These are phyloP conservation scores for Boehmeria nivea DNA, from an alignment of 306 rosid species.

Conservation along the genomic window DNA sequence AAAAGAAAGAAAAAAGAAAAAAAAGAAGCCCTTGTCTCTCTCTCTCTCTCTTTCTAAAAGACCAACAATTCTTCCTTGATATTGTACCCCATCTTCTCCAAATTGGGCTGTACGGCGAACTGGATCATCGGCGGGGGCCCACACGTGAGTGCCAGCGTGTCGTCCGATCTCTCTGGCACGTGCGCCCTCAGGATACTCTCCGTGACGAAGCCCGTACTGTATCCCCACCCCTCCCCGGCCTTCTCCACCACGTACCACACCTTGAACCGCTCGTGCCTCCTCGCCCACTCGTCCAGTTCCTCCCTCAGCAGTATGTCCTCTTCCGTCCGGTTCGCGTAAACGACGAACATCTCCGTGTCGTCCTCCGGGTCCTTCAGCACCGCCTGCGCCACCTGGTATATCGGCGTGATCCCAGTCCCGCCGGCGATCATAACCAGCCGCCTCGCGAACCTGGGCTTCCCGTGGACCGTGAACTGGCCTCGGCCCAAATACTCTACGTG, in stretches of 20 bases:
- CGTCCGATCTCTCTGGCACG: constrained; percentile 40
- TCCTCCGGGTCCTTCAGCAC: constrained; percentile 66
- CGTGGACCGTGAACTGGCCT: constrained; percentile 53
- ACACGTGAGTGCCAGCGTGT: constrained; percentile 61
- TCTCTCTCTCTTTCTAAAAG: constrained; percentile 31
- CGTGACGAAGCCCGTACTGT: constrained; percentile 56
- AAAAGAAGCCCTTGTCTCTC: neutral
- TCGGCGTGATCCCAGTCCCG: constrained; percentile 87
- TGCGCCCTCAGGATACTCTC: constrained; percentile 61
- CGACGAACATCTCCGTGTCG: constrained; percentile 62
- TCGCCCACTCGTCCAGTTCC: constrained; percentile 66
- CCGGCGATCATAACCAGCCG: constrained; percentile 72
- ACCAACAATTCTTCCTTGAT: constrained; percentile 45
- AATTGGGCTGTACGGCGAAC: constrained; percentile 55
- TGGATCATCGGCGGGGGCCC: constrained; percentile 91
- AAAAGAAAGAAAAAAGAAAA: too few relatives aligned
- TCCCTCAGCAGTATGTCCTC: constrained; percentile 69
- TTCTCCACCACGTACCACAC: constrained; percentile 76
- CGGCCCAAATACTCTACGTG: constrained; percentile 68
- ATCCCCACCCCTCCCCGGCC: constrained; percentile 55
- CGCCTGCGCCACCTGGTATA: constrained; percentile 74
- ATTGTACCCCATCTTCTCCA: constrained; percentile 73
- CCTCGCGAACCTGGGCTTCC: constrained; percentile 46
- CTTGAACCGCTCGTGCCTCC: constrained; percentile 43
- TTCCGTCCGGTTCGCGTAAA: constrained; percentile 68